Evolutionary conservation across 225 moss, liverwort and hornwort species (phyloP), one percentile per base, ranked within the genome.

Genomic region (Asterella californica): DNA sequence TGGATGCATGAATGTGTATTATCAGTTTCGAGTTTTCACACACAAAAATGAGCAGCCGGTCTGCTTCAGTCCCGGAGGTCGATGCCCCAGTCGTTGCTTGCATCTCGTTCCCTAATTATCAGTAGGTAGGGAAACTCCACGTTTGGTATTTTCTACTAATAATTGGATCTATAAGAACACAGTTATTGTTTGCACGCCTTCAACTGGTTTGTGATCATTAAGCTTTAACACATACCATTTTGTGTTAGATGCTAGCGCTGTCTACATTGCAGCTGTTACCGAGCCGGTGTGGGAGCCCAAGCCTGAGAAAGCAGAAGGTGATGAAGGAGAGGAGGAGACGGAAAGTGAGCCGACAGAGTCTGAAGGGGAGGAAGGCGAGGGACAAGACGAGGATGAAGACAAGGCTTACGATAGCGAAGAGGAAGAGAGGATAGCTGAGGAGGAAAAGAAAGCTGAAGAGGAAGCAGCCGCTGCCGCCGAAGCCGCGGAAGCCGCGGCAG

Each of bases 271-370:
- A 17, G 79, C 85, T 6, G 84, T 96, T 36, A 72, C 83, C 6
- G 84, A 84, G 34, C 92, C 92, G 74, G 80, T 92, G 64, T 96
- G 92, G 89, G 92, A 96, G 70, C 91, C 94, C 0, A 91, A 87
- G 70, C 79, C 84, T 0, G 53, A 86, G 42, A 84, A 65, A 0
- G 82, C 82, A 5, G 77, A 78, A 0, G 69, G 64, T 25, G 0
- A 0, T 61, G 84, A 74, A 12, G 86, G 83, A 37, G 79, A 80
- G 0, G 85, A 85, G 47, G 90, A 84, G 70, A 81, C 82, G 25
- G 85, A 82, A 34, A 72, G 68, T 36, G 83, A 86, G 66, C 76
- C 68, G 2, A 72, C 78, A 46, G 78, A 84, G 29, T 80, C 80
- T 0, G 82, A 84, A 75, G 76, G 24, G 12, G 84, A 83, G 5